Conservation (phyloP, 768 basidiomycete genomes). For the Collybia sp. region DNA sequence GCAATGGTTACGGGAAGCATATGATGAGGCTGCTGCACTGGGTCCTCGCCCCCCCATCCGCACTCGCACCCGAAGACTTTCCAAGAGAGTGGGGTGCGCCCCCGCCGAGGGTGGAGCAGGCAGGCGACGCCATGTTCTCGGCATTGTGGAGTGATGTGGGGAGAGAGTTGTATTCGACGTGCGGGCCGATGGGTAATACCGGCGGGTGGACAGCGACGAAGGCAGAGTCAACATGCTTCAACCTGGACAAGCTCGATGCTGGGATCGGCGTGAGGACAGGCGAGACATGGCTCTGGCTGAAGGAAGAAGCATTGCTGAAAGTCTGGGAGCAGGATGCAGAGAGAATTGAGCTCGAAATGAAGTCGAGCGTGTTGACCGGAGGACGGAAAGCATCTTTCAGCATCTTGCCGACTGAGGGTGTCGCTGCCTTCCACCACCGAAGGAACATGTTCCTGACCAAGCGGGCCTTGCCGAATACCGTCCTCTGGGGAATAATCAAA, state of each 20-base stretch:
- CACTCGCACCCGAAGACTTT: constrained; percentile 16
- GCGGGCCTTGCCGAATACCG: constrained; percentile 8
- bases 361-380: not conserved
- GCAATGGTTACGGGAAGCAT: constrained; percentile 54
- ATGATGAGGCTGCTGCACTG: constrained; percentile 66
- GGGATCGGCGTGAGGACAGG: too few species aligned
- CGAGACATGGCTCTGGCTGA: constrained; percentile 27
- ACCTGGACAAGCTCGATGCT: constrained; percentile 12
- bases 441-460: constrained; percentile 21
- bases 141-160: constrained; percentile 53
- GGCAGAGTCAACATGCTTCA: constrained; percentile 35
- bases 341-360: not conserved
- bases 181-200: constrained; percentile 26
- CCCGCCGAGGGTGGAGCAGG: constrained; percentile 26
- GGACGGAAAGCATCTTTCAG: constrained; percentile 19
- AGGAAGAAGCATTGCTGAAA: constrained; percentile 25
- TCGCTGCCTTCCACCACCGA: constrained; percentile 37
- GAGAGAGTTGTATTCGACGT: constrained; percentile 33
- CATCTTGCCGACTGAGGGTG: constrained; percentile 41
- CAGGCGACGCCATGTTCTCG: constrained; percentile 41
- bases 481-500: constrained; percentile 25
- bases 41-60: constrained; percentile 33
- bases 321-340: constrained; percentile 36
- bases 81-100: constrained; percentile 39
- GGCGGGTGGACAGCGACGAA: constrained; percentile 41